A percentile compares a stretch with the other conserved stretches of the same genome.
Conservation (phyloP, 371 early-diverging fungal genomes). For the Saksenaea oblongispora region DNA sequence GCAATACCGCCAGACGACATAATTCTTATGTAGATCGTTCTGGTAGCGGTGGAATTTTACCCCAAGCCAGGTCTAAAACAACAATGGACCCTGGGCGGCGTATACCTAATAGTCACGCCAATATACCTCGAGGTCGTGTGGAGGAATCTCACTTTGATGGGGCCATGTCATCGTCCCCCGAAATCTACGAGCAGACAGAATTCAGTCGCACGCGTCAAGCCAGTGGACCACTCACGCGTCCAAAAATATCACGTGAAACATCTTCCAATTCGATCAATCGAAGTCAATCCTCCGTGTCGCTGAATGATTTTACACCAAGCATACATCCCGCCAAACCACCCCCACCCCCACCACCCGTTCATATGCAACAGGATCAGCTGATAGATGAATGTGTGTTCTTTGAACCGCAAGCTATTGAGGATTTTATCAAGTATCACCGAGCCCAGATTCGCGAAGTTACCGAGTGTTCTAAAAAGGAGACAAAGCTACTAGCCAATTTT, state of each 20-base stretch:
- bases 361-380: constrained; percentile 11
- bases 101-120: neutral
- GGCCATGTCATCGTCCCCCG: neutral
- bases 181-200: neutral
- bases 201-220: constrained; percentile 1
- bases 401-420: constrained; percentile 53
- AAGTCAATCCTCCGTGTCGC: constrained; percentile 6
- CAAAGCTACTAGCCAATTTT: constrained; percentile 76
- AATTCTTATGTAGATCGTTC: neutral
- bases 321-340: neutral
- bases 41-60: neutral
- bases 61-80: neutral
- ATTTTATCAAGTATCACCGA: constrained; percentile 78
- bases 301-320: constrained; percentile 12
- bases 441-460: constrained; percentile 78
- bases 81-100: neutral
- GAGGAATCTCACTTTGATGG: neutral
- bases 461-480: constrained; percentile 81
- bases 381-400: constrained; percentile 22
- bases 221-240: constrained; percentile 10
- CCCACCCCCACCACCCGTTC: neutral
- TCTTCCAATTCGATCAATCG: constrained; percentile 4
- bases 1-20: neutral
- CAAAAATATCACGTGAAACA: constrained; percentile 8
- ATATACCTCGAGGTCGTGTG: neutral